Evolutionary conservation across 768 basidiomycete genomes (phyloP).

Genomic region (Boletus vinaceobasis): DNA sequence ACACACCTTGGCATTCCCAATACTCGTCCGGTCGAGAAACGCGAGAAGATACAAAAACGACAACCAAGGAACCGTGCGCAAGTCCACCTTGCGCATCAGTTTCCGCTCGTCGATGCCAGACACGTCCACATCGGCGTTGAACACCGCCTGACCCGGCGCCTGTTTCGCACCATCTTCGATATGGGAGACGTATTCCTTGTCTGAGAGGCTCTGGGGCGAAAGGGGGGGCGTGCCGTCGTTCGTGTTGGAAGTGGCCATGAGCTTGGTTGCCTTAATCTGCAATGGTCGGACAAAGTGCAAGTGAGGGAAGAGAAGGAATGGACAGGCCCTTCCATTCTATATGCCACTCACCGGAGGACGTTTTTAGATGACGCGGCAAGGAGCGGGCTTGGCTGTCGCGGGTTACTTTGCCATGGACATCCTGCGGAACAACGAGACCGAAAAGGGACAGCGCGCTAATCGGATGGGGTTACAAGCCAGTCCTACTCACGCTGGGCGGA

Average conservation of each 20-base stretch:
- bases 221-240: background rate
- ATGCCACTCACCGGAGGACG: no score
- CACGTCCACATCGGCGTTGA: conserved; percentile 50
- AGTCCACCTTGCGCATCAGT: conserved; percentile 66
- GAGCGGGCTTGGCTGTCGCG: background rate
- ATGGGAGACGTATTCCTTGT: conserved; percentile 1
- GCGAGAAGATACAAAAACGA: conserved; percentile 74
- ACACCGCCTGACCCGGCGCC: conserved; percentile 9
- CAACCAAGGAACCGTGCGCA: conserved; percentile 65
- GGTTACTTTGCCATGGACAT: background rate
- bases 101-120: conserved; percentile 65
- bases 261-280: no score
- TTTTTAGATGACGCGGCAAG: background rate
- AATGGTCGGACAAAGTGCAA: background rate
- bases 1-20: conserved; percentile 39
- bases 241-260: background rate
- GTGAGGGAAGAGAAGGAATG: background rate
- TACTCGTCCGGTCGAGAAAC: conserved; percentile 60
- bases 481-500: background rate
- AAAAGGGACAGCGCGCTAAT: background rate
- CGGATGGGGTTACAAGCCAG: background rate
- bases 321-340: no score
- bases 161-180: background rate
- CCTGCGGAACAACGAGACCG: background rate
- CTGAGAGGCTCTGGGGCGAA: background rate